These are phyloP conservation scores for Xylaria palmicola DNA, from an alignment of 495 filamentous ascomycete species.

Conservation along the genomic window DNA sequence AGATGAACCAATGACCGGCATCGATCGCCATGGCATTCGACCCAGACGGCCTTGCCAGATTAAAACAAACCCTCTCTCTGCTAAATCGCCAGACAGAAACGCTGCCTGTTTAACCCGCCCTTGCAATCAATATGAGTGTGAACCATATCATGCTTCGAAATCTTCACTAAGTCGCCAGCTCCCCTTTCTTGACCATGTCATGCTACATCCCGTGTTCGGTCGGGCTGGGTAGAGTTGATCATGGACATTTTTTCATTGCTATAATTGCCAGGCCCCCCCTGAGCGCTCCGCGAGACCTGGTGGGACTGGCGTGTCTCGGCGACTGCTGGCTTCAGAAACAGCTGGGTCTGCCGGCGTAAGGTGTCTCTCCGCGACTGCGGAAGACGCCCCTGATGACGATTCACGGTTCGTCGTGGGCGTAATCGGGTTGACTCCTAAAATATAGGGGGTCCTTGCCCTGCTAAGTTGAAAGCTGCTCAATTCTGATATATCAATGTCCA, in stretches of 20 bases:
- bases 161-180: not conserved
- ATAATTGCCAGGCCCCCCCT: not conserved
- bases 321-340: constrained; percentile 13
- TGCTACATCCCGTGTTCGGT: too few species aligned
- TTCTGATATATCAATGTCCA: constrained; percentile 48
- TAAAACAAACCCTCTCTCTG: too few species aligned
- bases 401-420: constrained; percentile 29
- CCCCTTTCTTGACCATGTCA: not conserved
- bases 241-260: not conserved
- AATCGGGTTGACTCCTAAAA: constrained; percentile 31
- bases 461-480: constrained; percentile 33
- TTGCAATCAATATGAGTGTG: constrained; percentile 8
- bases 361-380: not conserved
- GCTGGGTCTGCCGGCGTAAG: constrained; percentile 16
- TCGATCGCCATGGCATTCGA: not conserved
- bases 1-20: constrained; percentile 1
- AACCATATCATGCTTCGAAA: not conserved
- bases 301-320: constrained; percentile 27
- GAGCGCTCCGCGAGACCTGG: constrained; percentile 14
- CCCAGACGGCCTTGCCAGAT: not conserved
- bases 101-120: not conserved
- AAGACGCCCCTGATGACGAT: not conserved
- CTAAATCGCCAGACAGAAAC: not conserved
- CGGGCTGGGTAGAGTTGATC: not conserved
- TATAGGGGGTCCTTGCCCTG: constrained; percentile 24